Base-by-base conservation (phyloP, 2,329 filamentous ascomycete genomes). In the Nothomitra cinnamomea region DNA sequence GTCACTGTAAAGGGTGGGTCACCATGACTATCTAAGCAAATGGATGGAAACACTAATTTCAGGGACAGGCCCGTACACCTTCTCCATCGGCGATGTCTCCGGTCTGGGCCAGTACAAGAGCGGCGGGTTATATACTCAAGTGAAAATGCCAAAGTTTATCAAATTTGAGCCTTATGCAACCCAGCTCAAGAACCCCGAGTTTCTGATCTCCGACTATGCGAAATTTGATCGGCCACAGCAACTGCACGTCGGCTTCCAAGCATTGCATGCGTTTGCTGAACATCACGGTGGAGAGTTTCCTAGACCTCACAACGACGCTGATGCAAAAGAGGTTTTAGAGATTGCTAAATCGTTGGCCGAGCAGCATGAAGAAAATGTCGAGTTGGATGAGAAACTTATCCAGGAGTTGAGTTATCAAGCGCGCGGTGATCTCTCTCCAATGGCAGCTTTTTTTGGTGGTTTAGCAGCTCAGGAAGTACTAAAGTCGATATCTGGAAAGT, bases 401-500 rank as follows among this genome's bases (percentile, higher is more conserved):
- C 86, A 82, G 61, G 92, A 98, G 69, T 76, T 98, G 54, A 92
- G 87, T 66, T 98, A 89, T 70, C 92, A 98, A 68, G 92, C 92
- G 21, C 81, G 78, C 32, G 92, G 92, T 64, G 90, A 98, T 62
- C 71, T 98, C 47, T 89, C 79, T 64, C 86, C 92, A 2, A 87
- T 98, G 78, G 87, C 89, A 22, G 90, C 92, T 17, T 86, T 95
- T 70, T 96, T 95, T 63, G 92, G 92, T 66, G 92, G 92, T 61
- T 78, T 95, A 60, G 79, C 87, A 24, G 92, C 92, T 1, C 92
- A 98, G 66, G 92, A 98, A 68, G 83, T 95, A 21, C 77, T 98
- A 57, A 98, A 98, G 70, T 87, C 90, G 17, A 87, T 98, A 5
- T 98, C 92, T 52, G 92, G 92, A 60, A 98, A 98, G 69, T 98